Conservation (phyloP, 2,329 filamentous ascomycete species). For the Graphium sp. region DNA sequence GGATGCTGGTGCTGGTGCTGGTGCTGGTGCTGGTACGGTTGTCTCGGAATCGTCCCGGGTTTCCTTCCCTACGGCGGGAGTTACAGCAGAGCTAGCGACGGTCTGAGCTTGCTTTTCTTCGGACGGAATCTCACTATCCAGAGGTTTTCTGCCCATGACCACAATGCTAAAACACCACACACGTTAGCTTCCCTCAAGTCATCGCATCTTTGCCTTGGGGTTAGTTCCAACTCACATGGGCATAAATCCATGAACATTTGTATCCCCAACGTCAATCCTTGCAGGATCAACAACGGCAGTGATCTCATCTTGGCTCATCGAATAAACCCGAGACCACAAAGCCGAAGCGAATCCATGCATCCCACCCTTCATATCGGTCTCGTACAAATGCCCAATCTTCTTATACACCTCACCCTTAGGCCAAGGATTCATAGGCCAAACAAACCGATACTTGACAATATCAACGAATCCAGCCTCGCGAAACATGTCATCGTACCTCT, state of each 20-base stretch:
- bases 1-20: constrained; percentile 1
- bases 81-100: too few relatives aligned
- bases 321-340: constrained; percentile 17
- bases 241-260: constrained; percentile 18
- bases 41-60: too few relatives aligned
- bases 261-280: constrained; percentile 16
- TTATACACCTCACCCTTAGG: constrained; percentile 25
- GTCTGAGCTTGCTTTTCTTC: too few relatives aligned
- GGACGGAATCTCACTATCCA: too few relatives aligned
- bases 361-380: constrained; percentile 15
- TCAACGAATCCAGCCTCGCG: constrained; percentile 11
- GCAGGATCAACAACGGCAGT: constrained; percentile 15
- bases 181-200: too few relatives aligned
- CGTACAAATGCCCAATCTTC: constrained; percentile 21
- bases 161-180: too few relatives aligned
- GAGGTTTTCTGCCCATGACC: too few relatives aligned
- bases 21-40: too few relatives aligned
- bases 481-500: constrained; percentile 8
- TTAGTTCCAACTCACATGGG: constrained; percentile 15
- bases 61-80: too few relatives aligned
- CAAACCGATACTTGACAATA: constrained; percentile 9
- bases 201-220: too few relatives aligned
- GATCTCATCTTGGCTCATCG: constrained; percentile 16
- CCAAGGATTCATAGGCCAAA: constrained; percentile 25
- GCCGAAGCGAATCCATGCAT: constrained; percentile 18